Evolutionary conservation across 176 grass and related monocot species (phyloP).

Genomic region (Juncus effusus): DNA sequence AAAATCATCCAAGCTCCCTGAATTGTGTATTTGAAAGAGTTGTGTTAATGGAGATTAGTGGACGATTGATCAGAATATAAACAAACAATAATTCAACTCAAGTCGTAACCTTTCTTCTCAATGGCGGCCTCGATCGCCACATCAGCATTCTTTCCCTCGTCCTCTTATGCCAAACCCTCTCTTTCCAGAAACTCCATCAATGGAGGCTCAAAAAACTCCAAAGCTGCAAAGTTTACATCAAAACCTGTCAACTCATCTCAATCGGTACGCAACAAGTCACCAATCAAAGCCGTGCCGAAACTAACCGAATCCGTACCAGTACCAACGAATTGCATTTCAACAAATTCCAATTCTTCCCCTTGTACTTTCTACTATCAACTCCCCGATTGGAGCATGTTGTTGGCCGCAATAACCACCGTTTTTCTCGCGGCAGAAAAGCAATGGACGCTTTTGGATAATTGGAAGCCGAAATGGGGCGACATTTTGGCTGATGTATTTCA

Average conservation of each 20-base stretch:
- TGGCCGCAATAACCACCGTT: constrained; percentile 83
- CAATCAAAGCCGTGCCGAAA: constrained; percentile 60
- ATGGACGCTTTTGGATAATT: constrained; percentile 70
- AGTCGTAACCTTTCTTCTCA: neutral
- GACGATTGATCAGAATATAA: neutral
- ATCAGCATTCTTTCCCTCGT: constrained; percentile 41
- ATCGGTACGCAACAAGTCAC: constrained; percentile 41
- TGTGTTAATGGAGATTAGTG: constrained; percentile 1
- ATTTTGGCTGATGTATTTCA: constrained; percentile 83
- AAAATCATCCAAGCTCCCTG: neutral
- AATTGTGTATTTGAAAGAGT: neutral
- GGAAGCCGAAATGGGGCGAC: constrained; percentile 84
- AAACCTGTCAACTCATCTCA: constrained; percentile 40
- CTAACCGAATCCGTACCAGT: neutral
- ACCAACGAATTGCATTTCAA: constrained; percentile 26
- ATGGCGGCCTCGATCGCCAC: constrained; percentile 72
- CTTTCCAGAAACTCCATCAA: too few species aligned
- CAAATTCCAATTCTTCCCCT: constrained; percentile 23
- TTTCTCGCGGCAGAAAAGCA: constrained; percentile 90
- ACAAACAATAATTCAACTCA: neutral
- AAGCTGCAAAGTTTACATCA: constrained; percentile 26
- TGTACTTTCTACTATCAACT: constrained; percentile 92
- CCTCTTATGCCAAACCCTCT: constrained; percentile 42
- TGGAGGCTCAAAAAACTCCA: too few species aligned
- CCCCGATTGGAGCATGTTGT: constrained; percentile 91